phyloP scores from a whole-genome alignment of 352 stramenopile species.

The Globisporangium megalacanthum region DNA sequence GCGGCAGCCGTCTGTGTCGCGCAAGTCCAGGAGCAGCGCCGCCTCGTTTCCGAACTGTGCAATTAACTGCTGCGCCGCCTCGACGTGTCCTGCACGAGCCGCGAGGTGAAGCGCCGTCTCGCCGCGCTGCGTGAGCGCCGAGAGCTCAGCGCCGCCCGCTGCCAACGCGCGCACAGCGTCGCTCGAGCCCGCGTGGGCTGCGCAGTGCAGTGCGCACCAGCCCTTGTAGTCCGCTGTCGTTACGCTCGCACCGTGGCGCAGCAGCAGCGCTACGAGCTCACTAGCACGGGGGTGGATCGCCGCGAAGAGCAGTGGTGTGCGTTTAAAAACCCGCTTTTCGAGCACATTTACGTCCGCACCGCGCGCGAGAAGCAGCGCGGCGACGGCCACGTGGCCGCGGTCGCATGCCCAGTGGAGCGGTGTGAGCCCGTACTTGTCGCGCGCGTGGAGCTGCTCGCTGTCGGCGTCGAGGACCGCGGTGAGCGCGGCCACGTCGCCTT shows the following conservation, averaged over 20 bases:
- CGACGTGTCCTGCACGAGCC: constrained; percentile 19
- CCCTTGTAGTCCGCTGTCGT: constrained; percentile 47
- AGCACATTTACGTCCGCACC: constrained; percentile 44
- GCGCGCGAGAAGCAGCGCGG: constrained; percentile 27
- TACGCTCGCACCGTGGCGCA: constrained; percentile 33
- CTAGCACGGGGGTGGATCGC: constrained; percentile 22
- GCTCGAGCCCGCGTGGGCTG: constrained; percentile 36
- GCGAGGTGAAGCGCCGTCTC: constrained; percentile 38
- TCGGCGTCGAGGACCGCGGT: constrained; percentile 26
- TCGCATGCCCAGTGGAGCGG: constrained; percentile 71
- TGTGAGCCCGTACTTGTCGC: constrained; percentile 72
- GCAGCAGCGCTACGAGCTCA: constrained; percentile 29
- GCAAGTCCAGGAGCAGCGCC: not conserved
- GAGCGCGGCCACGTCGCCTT: constrained; percentile 35
- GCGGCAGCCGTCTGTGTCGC: constrained; percentile 6
- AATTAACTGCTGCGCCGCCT: constrained; percentile 4
- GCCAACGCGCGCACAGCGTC: constrained; percentile 17
- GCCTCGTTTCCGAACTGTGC: not conserved
- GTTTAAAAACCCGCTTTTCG: constrained; percentile 65
- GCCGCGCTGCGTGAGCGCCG: constrained; percentile 15
- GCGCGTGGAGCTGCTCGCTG: constrained; percentile 18
- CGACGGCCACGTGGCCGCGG: constrained; percentile 26
- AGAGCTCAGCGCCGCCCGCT: constrained; percentile 15
- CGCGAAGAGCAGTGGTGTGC: constrained; percentile 61
- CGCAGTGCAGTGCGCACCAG: constrained; percentile 48